These are phyloP conservation scores for Symbiodinium natans DNA, from an alignment of 73 alveolate species.

Conservation along the genomic window DNA sequence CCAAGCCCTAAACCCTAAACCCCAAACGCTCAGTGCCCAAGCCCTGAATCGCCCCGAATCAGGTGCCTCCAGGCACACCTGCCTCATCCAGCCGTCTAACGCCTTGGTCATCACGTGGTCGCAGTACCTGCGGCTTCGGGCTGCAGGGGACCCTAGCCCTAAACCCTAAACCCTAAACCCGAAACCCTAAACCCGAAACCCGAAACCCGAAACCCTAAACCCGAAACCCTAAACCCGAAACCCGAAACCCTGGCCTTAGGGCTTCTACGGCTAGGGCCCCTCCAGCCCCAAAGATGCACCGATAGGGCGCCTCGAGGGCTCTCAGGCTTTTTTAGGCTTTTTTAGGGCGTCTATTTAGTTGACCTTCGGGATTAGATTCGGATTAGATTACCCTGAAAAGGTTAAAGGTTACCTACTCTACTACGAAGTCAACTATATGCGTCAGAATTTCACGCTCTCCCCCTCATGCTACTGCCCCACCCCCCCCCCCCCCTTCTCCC, in stretches of 20 bases:
- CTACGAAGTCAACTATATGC: no score
- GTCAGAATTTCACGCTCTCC: no score
- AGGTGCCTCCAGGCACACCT: slow-evolving; percentile 52
- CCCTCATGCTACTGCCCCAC: no score
- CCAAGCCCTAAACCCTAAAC: background rate
- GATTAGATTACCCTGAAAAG: no score
- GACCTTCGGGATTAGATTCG: no score
- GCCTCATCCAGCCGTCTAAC: slow-evolving; percentile 32
- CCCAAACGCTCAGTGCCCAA: background rate
- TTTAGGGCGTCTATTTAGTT: no score
- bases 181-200: background rate
- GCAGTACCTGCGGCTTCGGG: slow-evolving; percentile 15
- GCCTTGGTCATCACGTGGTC: slow-evolving; percentile 59
- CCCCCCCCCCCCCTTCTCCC: no score
- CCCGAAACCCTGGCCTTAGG: background rate
- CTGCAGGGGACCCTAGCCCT: background rate
- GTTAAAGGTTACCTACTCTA: no score
- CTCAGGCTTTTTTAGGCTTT: no score
- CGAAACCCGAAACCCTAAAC: background rate
- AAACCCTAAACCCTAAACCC: background rate
- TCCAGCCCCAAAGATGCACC: no score
- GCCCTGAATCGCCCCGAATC: background rate
- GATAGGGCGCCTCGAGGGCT: no score
- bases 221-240: background rate
- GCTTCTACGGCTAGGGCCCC: no score